A percentile compares a stretch with the other conserved stretches of the same genome.
phyloP scores from a whole-genome alignment of 2,329 filamentous ascomycete species.

The Diplodia corticola region DNA sequence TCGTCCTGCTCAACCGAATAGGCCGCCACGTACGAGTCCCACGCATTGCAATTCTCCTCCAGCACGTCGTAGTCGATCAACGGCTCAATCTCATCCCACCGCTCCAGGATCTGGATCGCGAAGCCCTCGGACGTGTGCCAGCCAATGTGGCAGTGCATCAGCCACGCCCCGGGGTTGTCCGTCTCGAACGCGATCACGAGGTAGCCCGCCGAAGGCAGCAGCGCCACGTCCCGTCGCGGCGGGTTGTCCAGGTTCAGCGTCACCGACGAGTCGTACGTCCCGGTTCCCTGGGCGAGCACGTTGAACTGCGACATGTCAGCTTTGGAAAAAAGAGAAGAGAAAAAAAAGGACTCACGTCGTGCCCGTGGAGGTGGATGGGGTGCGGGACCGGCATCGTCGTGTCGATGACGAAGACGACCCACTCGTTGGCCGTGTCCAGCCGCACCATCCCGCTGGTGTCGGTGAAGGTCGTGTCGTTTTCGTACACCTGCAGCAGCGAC shows the following conservation, averaged over 20 bases:
- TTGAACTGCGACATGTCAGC: constrained; percentile 34
- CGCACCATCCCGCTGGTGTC: constrained; percentile 35
- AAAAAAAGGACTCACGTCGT: constrained; percentile 38
- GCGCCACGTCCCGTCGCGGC: constrained; percentile 36
- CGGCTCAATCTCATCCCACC: constrained; percentile 32
- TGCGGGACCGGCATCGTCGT: constrained; percentile 37
- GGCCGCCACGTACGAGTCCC: background rate
- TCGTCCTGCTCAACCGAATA: background rate
- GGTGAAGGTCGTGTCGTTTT: constrained; percentile 29
- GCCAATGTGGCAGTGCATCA: constrained; percentile 22
- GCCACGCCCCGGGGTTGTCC: constrained; percentile 51
- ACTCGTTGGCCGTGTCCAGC: constrained; percentile 30
- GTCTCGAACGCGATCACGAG: constrained; percentile 56
- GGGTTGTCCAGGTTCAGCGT: constrained; percentile 42
- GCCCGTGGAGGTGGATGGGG: constrained; percentile 44
- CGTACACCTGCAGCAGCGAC: constrained; percentile 38
- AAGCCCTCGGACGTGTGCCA: constrained; percentile 44
- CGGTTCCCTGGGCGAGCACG: constrained; percentile 39
- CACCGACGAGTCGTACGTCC: constrained; percentile 33
- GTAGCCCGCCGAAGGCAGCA: constrained; percentile 36
- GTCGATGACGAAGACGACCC: constrained; percentile 7
- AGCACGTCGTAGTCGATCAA: constrained; percentile 13
- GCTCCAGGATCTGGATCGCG: constrained; percentile 56
- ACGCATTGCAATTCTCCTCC: constrained; percentile 12
- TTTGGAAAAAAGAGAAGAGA: too few relatives aligned